Base-by-base conservation (phyloP, 371 early-diverging fungal species). In the Lichtheimia ramosa region DNA sequence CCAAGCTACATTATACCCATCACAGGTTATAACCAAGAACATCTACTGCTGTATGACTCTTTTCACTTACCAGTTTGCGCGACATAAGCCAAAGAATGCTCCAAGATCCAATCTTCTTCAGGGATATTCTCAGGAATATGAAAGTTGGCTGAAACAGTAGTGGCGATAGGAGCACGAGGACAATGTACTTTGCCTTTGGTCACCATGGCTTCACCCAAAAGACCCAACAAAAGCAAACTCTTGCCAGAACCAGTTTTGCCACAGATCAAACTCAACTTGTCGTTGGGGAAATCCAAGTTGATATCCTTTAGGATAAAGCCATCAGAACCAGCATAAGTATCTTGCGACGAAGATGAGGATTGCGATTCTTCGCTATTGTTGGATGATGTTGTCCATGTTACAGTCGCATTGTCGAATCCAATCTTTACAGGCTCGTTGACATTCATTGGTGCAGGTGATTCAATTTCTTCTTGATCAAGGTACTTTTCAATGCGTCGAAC, bases 381-480 rank as follows among this genome's bases (percentile, higher is more conserved):
- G 25, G 46, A 43, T 27, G 69, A 61, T 4, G 72, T 27, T 4
- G 64, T 52, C 74, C 69, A 74, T 4, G 75, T 63, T 27, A 83
- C 63, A 7, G 82, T 82, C 1, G 81, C 83, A 53, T 79, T 70
- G 27, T 64, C 61, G 62, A 81, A 81, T 10, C 79, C 83, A 46
- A 85, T 74, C 5, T 64, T 63, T 3, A 80, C 62, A 3, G 77
- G 73, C 15, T 70, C 71, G 20, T 65, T 69, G 10, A 66, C 64
- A 43, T 75, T 57, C 27, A 73, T 61, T 21, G 73, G 69, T 40
- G 71, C 64, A 46, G 77, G 68, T 5, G 64, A 63, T 21, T 66
- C 74, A 8, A 95, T 71, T 55, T 95, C 96, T 4, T 82, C 77
- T 58, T 93, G 89, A n/a, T 82, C 69, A 52, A 96, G 75, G 48